Base-by-base conservation (phyloP, 1,139 yeast genomes). In the Yamadazyma dushanensis region DNA sequence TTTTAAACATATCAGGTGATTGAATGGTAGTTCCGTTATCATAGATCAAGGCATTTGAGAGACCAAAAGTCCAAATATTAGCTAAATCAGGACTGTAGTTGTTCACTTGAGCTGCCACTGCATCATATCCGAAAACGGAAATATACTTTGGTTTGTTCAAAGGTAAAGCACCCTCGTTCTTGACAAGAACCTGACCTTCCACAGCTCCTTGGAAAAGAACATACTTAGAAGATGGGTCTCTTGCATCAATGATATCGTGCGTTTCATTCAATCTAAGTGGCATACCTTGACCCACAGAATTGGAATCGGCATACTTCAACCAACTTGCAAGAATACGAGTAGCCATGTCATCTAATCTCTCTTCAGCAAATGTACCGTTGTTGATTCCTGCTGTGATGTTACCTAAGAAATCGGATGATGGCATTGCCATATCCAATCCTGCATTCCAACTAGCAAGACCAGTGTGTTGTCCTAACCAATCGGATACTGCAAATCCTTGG, bases 271-370 rank as follows among this genome's bases (percentile, higher is more conserved):
- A 73, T 73, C 50, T 41, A 65, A 33, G 64, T 56, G 6, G 79
- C 77, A 29, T 67, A 40, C 68, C 69, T 36, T 54, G 53, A 3
- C 78, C 67, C 76, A 76, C 70, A 0, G 78, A 69, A 35, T 68
- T 63, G 49, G 73, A 72, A 46, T 70, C 73, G 31, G 80, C 73
- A 44, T 73, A 74, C 38, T 59, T 57, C 2, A 82, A 73, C 81
- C 81, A 76, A 1, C 82, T 74, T 40, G 81, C 81, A 46, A 79
- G 55, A 25, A 79, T 73, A 39, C 85, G 57, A 9, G 71, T 70
- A 1, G 67, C 83, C 85, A 79, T 79, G 49, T 80, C 85, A 49
- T 78, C 73, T n/a, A n/a, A n/a, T n/a, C n/a, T n/a, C n/a, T n/a
- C n/a, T n/a, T n/a, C n/a, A n/a, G n/a, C n/a, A n/a, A 79, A 55